Evolutionary conservation across 371 early-diverging fungal genomes (phyloP).

Genomic region (Mucor indicus): DNA sequence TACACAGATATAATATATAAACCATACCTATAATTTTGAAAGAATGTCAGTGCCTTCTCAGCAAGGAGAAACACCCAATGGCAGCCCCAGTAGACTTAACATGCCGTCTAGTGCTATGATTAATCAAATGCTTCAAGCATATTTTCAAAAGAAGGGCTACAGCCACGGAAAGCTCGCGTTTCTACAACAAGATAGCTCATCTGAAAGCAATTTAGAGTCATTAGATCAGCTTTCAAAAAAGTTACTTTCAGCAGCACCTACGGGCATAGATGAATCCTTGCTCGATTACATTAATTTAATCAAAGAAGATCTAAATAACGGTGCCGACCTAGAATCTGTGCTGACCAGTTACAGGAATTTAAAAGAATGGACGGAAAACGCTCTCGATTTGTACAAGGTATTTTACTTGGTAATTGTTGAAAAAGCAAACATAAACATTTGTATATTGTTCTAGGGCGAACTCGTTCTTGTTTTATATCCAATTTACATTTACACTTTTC

Average conservation of each 20-base stretch:
- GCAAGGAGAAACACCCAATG: slow-evolving; percentile 7
- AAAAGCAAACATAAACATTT: neutral
- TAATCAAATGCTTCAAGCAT: slow-evolving; percentile 34
- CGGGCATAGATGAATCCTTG: slow-evolving; percentile 29
- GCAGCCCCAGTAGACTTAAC: slow-evolving; percentile 1
- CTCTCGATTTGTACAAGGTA: slow-evolving; percentile 91
- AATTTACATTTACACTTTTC: slow-evolving; percentile 91
- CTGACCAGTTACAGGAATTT: slow-evolving; percentile 75
- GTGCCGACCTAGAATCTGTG: slow-evolving; percentile 73
- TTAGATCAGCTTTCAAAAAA: slow-evolving; percentile 29
- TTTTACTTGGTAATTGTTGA: neutral
- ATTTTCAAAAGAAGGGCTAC: slow-evolving; percentile 43
- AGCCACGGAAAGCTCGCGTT: slow-evolving; percentile 27
- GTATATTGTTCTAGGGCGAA: slow-evolving; percentile 63
- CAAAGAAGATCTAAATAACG: slow-evolving; percentile 62
- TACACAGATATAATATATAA: no score
- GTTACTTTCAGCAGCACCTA: slow-evolving; percentile 5
- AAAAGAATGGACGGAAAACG: slow-evolving; percentile 92
- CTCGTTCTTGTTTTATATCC: slow-evolving; percentile 89
- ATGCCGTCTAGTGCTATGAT: slow-evolving; percentile 29
- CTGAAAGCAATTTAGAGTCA: slow-evolving; percentile 22
- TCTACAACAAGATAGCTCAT: slow-evolving; percentile 21
- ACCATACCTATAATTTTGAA: no score
- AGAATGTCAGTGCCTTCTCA: slow-evolving; percentile 20
- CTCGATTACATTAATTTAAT: slow-evolving; percentile 61